Base-by-base conservation (phyloP, 2,329 filamentous ascomycete genomes). In the Tothia fuscella region DNA sequence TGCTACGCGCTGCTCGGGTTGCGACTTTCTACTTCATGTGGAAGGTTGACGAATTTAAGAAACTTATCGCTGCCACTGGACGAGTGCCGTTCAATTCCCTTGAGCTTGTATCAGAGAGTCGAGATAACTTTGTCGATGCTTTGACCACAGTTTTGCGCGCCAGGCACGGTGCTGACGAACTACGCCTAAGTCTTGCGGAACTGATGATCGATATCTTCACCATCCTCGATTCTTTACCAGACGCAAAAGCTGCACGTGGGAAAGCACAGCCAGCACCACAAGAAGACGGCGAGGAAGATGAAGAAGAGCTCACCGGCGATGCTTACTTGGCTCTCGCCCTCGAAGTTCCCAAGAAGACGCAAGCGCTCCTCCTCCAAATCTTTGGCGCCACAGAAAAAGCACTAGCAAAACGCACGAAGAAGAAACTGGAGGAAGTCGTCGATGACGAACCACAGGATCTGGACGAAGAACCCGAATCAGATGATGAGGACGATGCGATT, bases 1-100 rank as follows among this genome's bases (percentile, higher is more conserved):
- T 86, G 5, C 70, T 76, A 2, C 81, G 80, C 51, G 80, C 86
- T 22, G 82, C 93, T 53, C 81, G 82, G 49, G 72, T 79, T 2
- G 71, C 82, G 38, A 71, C 87, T 35, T 86, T 93, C 62, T 96
- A 95, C 63, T 93, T 95, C 56, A 85, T 93, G 77, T 98, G 91
- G 91, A 89, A 91, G 56, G 73, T 82, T 17, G 74, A 76, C 41
- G 67, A 29, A 9, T 20, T 40, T 12, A 35, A 43, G 22, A 32
- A 20, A 22, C 5, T 41, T 17, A 24, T 41, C 6, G 30, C 26
- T n/a, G 30, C 37, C 22, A 36, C 17, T 20, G 43, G 38, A 14
- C 21, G 70, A 30, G 70, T 41, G 60, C 71, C 13, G 59, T 84
- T 26, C 63, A 68, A 66, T 3, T 72, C 77, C 6, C 64, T 87